phyloP scores from a whole-genome alignment of 2,329 filamentous ascomycete species.

The Fusarium annulatum region DNA sequence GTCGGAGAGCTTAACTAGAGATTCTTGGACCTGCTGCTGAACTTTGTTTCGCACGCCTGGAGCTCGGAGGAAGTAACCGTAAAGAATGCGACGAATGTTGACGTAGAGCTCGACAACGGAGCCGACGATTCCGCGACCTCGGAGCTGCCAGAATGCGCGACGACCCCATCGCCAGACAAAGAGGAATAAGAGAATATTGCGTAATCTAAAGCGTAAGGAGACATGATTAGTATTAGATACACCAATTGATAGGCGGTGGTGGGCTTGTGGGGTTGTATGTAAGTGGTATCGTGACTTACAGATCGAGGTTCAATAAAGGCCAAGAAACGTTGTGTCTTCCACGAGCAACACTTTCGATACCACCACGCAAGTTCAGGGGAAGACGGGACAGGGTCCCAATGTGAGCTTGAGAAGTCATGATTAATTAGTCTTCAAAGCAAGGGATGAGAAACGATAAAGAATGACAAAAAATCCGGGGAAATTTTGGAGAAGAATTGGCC shows the following conservation, averaged over 20 bases:
- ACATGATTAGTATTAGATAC: background rate
- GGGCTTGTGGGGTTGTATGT: conserved; percentile 2
- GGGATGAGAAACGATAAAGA: conserved; percentile 9
- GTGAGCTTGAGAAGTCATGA: conserved; percentile 41
- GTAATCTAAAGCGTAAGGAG: conserved; percentile 65
- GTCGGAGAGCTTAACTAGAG: conserved; percentile 80
- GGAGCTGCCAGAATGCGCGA: conserved; percentile 83
- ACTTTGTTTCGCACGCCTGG: conserved; percentile 90
- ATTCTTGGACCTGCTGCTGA: conserved; percentile 83
- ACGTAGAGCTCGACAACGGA: conserved; percentile 80
- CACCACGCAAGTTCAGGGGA: conserved; percentile 76
- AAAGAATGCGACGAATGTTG: conserved; percentile 76
- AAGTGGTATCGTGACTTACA: conserved; percentile 63
- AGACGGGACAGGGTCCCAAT: conserved; percentile 77
- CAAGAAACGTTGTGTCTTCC: conserved; percentile 66
- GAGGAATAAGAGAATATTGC: conserved; percentile 88
- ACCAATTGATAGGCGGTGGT: background rate
- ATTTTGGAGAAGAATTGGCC: conserved; percentile 3
- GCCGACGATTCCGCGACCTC: conserved; percentile 87
- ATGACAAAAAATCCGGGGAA: background rate
- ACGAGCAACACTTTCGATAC: conserved; percentile 70
- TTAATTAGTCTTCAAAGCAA: background rate
- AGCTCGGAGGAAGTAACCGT: conserved; percentile 85
- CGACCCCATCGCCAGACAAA: conserved; percentile 88
- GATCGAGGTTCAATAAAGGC: conserved; percentile 72